Conservation (phyloP, 768 basidiomycete species). For the Boletellus emodensis region DNA sequence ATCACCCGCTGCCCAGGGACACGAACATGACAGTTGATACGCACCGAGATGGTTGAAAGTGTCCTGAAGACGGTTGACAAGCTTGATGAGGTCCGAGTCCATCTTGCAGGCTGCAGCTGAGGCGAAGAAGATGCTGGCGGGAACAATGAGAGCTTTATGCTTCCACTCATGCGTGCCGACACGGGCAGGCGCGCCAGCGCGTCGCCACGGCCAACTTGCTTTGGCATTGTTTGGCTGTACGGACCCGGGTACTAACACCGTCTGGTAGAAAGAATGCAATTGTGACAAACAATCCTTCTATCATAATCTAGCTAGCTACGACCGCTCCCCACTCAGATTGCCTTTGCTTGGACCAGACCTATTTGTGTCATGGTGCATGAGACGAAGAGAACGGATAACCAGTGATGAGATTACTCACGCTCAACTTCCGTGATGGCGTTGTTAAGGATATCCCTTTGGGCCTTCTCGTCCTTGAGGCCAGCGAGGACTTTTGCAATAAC, state of each 20-base stretch:
- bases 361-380: neutral
- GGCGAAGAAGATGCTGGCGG: slow-evolving; percentile 3
- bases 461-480: slow-evolving; percentile 80
- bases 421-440: slow-evolving; percentile 87
- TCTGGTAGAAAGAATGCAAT: slow-evolving; percentile 7
- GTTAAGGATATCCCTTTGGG: slow-evolving; percentile 77
- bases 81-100: slow-evolving; percentile 92
- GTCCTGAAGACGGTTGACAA: slow-evolving; percentile 94
- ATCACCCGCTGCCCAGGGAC: slow-evolving; percentile 4
- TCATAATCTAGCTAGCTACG: slow-evolving; percentile 25
- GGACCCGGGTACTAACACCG: neutral
- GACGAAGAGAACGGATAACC: neutral
- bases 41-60: slow-evolving; percentile 84
- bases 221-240: slow-evolving; percentile 25
- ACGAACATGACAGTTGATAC: slow-evolving; percentile 25
- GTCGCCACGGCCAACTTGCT: slow-evolving; percentile 29
- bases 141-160: slow-evolving; percentile 1
- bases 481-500: slow-evolving; percentile 88
- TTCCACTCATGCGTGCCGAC: slow-evolving; percentile 16
- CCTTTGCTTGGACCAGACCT: slow-evolving; percentile 92
- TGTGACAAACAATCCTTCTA: slow-evolving; percentile 15
- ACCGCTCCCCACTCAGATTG: slow-evolving; percentile 54
- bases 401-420: slow-evolving; percentile 55
- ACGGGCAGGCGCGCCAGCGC: slow-evolving; percentile 21
- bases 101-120: slow-evolving; percentile 39